These are phyloP conservation scores for Boletus sp. DNA, from an alignment of 768 basidiomycete genomes.

Conservation along the genomic window DNA sequence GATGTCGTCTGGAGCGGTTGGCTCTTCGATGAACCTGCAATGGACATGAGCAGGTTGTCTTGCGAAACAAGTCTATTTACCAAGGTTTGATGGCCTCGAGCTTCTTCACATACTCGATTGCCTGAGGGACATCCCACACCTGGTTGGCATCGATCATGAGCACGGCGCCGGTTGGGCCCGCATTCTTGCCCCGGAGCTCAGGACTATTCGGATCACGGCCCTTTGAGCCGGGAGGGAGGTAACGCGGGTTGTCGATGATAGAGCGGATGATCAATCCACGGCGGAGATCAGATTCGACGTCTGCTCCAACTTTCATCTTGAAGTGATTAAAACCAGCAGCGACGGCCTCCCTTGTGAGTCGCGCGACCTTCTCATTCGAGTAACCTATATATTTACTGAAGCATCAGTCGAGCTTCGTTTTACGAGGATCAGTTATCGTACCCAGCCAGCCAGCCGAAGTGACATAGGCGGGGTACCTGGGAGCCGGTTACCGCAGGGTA, in stretches of 20 bases:
- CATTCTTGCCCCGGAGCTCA: slow-evolving; percentile 82
- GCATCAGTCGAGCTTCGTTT: slow-evolving; percentile 8
- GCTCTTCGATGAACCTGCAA: slow-evolving; percentile 92
- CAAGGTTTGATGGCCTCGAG: slow-evolving; percentile 83
- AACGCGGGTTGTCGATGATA: slow-evolving; percentile 90
- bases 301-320: slow-evolving; percentile 97
- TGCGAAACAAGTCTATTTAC: slow-evolving; percentile 36
- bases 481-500: background rate
- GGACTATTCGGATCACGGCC: slow-evolving; percentile 59
- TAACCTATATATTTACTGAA: slow-evolving; percentile 51
- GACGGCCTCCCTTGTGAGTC: slow-evolving; percentile 83
- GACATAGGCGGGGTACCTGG: slow-evolving; percentile 88
- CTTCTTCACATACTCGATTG: slow-evolving; percentile 85
- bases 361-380: slow-evolving; percentile 85
- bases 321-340: slow-evolving; percentile 93
- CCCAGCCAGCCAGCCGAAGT: slow-evolving; percentile 93
- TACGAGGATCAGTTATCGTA: slow-evolving; percentile 19
- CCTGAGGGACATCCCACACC: slow-evolving; percentile 91
- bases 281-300: slow-evolving; percentile 77
- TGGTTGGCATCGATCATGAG: slow-evolving; percentile 99
- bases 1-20: slow-evolving; percentile 92
- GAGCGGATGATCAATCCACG: slow-evolving; percentile 87
- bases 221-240: slow-evolving; percentile 58
- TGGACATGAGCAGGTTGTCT: background rate
- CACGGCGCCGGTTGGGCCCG: slow-evolving; percentile 89